Conservation (phyloP, 139 green algal species). For the Edaphochlamys debaryana region DNA sequence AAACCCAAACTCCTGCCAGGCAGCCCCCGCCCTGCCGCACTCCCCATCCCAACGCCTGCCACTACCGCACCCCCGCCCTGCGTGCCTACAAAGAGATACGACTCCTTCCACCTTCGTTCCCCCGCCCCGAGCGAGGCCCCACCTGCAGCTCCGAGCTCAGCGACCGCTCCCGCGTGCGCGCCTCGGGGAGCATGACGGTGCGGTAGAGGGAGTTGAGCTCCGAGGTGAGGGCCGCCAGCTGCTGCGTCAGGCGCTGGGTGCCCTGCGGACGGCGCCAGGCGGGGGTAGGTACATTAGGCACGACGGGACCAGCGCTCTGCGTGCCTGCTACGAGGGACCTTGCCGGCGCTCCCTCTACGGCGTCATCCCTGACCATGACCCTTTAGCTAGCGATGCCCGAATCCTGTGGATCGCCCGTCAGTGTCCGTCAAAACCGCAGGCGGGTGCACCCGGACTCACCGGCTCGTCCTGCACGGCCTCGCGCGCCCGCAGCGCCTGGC, state of each 20-base stretch:
- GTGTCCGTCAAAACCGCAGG: too few relatives aligned
- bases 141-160: slow-evolving; percentile 39
- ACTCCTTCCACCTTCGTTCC: too few relatives aligned
- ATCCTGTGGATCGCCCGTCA: too few relatives aligned
- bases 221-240: background rate
- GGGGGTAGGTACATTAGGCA: background rate
- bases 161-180: slow-evolving; percentile 22
- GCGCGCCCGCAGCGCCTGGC: background rate
- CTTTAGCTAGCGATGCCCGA: too few relatives aligned
- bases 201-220: slow-evolving; percentile 36
- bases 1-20: too few relatives aligned
- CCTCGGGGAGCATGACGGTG: slow-evolving; percentile 32
- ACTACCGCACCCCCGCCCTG: too few relatives aligned
- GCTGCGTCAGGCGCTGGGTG: background rate
- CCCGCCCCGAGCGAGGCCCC: too few relatives aligned
- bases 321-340: too few relatives aligned
- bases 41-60: too few relatives aligned
- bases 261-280: background rate
- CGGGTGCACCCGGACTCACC: background rate
- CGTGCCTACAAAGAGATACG: too few relatives aligned
- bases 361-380: too few relatives aligned
- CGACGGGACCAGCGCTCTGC: background rate
- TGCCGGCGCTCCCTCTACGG: too few relatives aligned
- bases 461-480: slow-evolving; percentile 12
- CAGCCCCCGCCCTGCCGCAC: background rate